Evolutionary conservation across 2,329 filamentous ascomycete species (phyloP).

Genomic region (Pseudogymnoascus sp.): DNA sequence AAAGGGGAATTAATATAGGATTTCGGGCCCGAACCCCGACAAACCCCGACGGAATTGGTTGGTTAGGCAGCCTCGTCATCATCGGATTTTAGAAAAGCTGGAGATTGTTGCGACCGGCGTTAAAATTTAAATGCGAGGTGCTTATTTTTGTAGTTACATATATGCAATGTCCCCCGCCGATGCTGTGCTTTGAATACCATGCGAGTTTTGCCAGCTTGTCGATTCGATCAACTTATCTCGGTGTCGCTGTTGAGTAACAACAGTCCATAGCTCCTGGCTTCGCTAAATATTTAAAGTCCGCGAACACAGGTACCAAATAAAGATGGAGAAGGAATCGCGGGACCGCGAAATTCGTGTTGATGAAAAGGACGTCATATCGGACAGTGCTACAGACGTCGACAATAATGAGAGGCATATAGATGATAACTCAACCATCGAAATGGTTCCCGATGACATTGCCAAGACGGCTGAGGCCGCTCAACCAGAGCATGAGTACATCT

Average conservation of each 20-base stretch:
- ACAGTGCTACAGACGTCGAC: constrained; percentile 1
- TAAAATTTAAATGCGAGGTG: not conserved
- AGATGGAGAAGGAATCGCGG: not conserved
- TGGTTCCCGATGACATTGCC: constrained; percentile 3
- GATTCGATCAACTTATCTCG: not conserved
- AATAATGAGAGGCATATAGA: not conserved
- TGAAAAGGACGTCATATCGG: not conserved
- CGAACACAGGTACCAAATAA: not conserved
- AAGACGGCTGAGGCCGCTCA: constrained; percentile 9
- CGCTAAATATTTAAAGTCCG: not conserved
- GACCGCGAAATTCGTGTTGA: not conserved
- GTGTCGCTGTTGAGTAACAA: not conserved
- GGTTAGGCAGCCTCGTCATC: not conserved
- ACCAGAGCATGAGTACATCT: constrained; percentile 19
- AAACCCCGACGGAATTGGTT: not conserved
- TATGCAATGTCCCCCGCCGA: not conserved
- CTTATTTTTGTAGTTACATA: not conserved
- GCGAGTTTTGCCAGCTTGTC: not conserved
- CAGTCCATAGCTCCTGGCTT: not conserved
- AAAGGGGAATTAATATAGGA: not conserved
- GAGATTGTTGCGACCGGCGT: not conserved
- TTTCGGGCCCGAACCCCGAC: not conserved
- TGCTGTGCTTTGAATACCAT: not conserved
- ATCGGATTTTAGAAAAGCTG: not conserved
- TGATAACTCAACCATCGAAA: not conserved